phyloP scores from a whole-genome alignment of 2,329 filamentous ascomycete species.

The Tolypocladium ophioglossoides region DNA sequence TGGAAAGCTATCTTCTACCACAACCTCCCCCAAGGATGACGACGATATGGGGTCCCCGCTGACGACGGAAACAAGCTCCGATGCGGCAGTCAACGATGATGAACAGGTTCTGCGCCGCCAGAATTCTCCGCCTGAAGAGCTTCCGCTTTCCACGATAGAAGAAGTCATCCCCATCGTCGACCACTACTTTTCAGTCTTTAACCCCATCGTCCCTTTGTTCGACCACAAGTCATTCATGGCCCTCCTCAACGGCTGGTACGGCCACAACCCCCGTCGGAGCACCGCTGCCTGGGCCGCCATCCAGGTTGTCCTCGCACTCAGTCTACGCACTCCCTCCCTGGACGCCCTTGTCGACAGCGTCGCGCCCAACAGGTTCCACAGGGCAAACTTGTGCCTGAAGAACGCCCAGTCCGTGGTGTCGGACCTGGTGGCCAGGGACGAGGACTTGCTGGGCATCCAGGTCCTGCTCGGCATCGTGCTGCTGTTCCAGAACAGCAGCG shows the following conservation, averaged over 20 bases:
- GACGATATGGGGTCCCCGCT: not conserved
- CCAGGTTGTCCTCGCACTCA: conserved; percentile 27
- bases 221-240: conserved; percentile 23
- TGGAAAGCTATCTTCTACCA: not conserved
- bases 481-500: conserved; percentile 24
- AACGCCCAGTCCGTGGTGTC: conserved; percentile 27
- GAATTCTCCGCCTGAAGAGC: conserved; percentile 3
- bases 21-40: not conserved
- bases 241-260: conserved; percentile 24
- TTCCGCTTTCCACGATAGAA: conserved; percentile 20
- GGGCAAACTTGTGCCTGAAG: conserved; percentile 19
- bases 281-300: conserved; percentile 25
- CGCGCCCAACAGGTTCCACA: conserved; percentile 9
- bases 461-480: conserved; percentile 26
- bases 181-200: conserved; percentile 25
- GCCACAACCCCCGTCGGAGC: conserved; percentile 7
- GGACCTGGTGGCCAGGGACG: conserved; percentile 25
- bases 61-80: not conserved
- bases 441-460: conserved; percentile 27
- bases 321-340: conserved; percentile 14
- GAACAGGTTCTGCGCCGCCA: not conserved
- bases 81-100: conserved; percentile 6
- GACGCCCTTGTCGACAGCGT: conserved; percentile 1
- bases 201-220: conserved; percentile 26
- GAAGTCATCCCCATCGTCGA: conserved; percentile 25